These are phyloP conservation scores for Periconia sp. DNA, from an alignment of 2,329 filamentous ascomycete species.

Conservation along the genomic window DNA sequence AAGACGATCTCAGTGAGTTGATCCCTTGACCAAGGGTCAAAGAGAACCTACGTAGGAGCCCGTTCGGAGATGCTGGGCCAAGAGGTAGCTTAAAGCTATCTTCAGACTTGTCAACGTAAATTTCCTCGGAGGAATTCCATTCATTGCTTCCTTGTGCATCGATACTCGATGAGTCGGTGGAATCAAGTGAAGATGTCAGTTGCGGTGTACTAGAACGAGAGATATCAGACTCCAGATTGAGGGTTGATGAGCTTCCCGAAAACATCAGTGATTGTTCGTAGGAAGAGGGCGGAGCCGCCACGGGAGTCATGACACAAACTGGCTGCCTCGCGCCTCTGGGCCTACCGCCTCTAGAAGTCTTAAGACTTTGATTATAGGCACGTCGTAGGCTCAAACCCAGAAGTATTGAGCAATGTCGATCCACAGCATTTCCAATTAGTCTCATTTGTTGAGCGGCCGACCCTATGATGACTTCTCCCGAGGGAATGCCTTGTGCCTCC, in stretches of 20 bases:
- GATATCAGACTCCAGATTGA: background rate
- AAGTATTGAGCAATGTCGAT: slow-evolving; percentile 69
- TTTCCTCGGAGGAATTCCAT: no score
- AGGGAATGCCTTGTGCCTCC: slow-evolving; percentile 72
- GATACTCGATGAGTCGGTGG: no score
- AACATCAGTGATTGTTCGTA: no score
- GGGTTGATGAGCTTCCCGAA: background rate
- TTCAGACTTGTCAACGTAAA: no score
- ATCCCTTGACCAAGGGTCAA: no score
- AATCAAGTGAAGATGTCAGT: no score
- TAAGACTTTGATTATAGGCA: slow-evolving; percentile 8
- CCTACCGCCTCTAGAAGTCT: background rate
- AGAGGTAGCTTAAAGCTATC: no score
- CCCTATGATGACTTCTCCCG: slow-evolving; percentile 74
- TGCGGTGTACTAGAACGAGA: background rate
- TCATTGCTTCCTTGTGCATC: no score
- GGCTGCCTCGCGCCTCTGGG: background rate
- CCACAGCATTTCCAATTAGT: slow-evolving; percentile 79
- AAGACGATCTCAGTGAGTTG: no score
- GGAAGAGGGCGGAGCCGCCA: no score
- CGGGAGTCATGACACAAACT: background rate
- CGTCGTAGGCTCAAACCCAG: slow-evolving; percentile 64
- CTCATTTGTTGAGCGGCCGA: slow-evolving; percentile 61
- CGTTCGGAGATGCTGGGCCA: no score
- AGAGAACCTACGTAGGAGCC: no score